These are phyloP conservation scores for Paracamarosporium sp. DNA, from an alignment of 2,329 filamentous ascomycete genomes.

Conservation along the genomic window DNA sequence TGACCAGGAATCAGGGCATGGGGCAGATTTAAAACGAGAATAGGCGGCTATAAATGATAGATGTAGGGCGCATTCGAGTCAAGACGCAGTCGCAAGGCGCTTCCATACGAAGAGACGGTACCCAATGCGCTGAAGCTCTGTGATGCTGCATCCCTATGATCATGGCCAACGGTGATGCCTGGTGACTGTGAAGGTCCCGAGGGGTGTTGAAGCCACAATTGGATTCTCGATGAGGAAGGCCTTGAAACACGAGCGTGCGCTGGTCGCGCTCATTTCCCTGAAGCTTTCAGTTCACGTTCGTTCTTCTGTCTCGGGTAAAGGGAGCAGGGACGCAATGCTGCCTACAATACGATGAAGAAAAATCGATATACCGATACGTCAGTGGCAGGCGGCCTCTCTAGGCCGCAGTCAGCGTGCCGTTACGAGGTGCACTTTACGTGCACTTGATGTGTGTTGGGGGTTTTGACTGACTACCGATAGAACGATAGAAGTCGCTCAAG, in stretches of 20 bases:
- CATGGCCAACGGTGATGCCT: not conserved
- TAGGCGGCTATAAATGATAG: not conserved
- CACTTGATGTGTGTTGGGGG: not conserved
- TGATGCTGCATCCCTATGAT: not conserved
- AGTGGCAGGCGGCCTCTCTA: not conserved
- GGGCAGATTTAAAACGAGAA: slow-evolving; percentile 10
- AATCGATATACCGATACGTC: not conserved
- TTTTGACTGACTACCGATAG: no score
- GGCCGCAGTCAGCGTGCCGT: not conserved
- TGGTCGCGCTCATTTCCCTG: not conserved
- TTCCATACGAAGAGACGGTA: not conserved
- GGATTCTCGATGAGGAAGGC: not conserved
- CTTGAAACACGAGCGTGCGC: not conserved
- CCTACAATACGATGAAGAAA: not conserved
- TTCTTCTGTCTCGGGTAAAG: not conserved
- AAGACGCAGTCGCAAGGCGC: slow-evolving; percentile 6
- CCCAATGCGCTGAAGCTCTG: not conserved
- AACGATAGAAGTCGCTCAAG: not conserved
- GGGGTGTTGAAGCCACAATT: not conserved
- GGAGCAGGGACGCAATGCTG: not conserved
- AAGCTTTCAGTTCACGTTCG: not conserved
- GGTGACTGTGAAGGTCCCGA: not conserved
- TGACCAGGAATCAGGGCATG: not conserved
- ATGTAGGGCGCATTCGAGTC: not conserved
- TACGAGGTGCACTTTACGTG: not conserved